phyloP scores from a whole-genome alignment of 164 flowering plant genomes.

The Amborella trichopoda region DNA sequence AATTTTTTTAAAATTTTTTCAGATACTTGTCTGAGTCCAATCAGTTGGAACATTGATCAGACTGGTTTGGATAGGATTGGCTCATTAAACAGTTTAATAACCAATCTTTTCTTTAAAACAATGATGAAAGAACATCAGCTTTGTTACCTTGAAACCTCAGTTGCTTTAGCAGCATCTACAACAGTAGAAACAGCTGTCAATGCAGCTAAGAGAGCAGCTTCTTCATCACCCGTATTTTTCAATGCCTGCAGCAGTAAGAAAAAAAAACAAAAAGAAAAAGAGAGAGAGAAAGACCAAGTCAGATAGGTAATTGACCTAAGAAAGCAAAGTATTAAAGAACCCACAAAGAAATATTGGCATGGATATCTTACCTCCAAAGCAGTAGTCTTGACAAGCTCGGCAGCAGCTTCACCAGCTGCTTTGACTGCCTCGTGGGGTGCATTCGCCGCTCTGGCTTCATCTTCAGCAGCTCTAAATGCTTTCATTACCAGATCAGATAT shows the following conservation, averaged over 20 bases:
- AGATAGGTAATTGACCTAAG: background rate
- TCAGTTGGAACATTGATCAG: too few species aligned
- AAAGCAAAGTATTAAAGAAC: constrained; percentile 1
- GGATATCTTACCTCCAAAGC: constrained; percentile 59
- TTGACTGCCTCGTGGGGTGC: constrained; percentile 77
- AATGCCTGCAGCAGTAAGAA: too few species aligned
- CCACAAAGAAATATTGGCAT: background rate
- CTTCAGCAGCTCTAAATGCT: constrained; percentile 91
- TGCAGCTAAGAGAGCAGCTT: constrained; percentile 82
- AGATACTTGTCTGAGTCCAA: too few species aligned
- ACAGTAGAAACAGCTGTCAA: constrained; percentile 83
- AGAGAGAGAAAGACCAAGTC: constrained; percentile 1
- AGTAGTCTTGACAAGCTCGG: constrained; percentile 81
- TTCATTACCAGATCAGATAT: constrained; percentile 62
- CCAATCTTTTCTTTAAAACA: too few species aligned
- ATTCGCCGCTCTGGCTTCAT: constrained; percentile 86
- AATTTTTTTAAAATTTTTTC: too few species aligned
- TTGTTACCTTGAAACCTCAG: constrained; percentile 60
- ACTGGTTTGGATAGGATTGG: too few species aligned
- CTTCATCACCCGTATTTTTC: constrained; percentile 53
- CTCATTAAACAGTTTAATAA: too few species aligned
- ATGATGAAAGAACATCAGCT: too few species aligned
- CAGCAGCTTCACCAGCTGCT: constrained; percentile 97
- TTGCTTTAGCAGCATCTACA: constrained; percentile 76
- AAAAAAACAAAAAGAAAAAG: too few species aligned